Conservation (phyloP, 1,284 basidiomycete species). For the Tylopilus sp. region DNA sequence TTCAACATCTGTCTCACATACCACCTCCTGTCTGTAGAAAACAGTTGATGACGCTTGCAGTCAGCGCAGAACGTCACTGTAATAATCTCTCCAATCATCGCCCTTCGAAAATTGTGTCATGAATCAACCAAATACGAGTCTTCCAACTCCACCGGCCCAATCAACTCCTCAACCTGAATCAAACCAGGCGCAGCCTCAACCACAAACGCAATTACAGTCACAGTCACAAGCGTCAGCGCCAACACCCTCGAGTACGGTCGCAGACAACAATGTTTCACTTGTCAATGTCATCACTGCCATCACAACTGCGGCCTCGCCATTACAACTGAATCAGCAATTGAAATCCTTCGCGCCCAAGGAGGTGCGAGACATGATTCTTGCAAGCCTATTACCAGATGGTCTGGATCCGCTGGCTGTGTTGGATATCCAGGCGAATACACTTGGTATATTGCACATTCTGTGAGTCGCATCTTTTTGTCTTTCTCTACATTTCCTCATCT, state of each 20-base stretch:
- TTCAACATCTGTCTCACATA: neutral
- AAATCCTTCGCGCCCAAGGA: constrained; percentile 57
- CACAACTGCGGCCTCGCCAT: constrained; percentile 50
- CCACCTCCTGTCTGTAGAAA: neutral
- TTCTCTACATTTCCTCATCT: neutral
- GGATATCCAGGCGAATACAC: constrained; percentile 64
- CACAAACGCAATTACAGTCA: neutral
- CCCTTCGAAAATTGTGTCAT: constrained; percentile 18
- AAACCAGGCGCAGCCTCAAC: constrained; percentile 22
- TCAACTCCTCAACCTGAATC: constrained; percentile 30
- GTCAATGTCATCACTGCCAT: constrained; percentile 59
- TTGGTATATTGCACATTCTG: constrained; percentile 79
- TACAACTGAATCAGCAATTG: constrained; percentile 54
- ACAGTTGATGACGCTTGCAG: no score
- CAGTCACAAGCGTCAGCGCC: constrained; percentile 21
- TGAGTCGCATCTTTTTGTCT: constrained; percentile 51
- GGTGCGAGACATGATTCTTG: constrained; percentile 60
- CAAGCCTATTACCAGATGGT: constrained; percentile 59
- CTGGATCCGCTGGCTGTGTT: constrained; percentile 72
- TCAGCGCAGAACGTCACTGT: neutral
- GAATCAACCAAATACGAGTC: constrained; percentile 40
- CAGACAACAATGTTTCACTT: constrained; percentile 42
- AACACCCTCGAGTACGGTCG: constrained; percentile 7
- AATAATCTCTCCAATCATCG: neutral
- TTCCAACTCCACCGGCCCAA: constrained; percentile 35